Evolutionary conservation across 202 grass and related monocot genomes (phyloP).

Genomic region (Schoenoplectus tabernaemontani): DNA sequence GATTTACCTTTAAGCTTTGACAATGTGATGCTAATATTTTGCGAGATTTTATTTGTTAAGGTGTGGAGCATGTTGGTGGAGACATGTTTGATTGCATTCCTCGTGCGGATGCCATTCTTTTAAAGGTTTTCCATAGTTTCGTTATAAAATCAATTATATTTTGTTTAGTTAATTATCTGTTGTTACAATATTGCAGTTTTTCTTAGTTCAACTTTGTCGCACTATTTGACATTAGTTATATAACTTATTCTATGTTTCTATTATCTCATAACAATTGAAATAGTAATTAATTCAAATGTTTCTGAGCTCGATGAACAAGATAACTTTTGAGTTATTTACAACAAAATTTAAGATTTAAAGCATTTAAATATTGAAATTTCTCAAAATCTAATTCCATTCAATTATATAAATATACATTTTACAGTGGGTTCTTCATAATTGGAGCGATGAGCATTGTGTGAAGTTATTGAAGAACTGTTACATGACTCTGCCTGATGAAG

Average conservation of each 20-base stretch:
- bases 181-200: too few species aligned
- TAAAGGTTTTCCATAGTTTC: not conserved
- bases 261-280: too few species aligned
- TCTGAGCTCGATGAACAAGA: too few species aligned
- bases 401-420: not conserved
- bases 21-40: not conserved
- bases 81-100: not conserved
- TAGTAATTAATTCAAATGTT: too few species aligned
- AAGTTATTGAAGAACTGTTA: constrained; percentile 37
- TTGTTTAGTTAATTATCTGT: not conserved
- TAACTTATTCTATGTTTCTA: too few species aligned
- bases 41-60: not conserved
- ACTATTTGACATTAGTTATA: too few species aligned
- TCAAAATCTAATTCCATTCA: not conserved
- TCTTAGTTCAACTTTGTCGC: too few species aligned
- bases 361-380: not conserved
- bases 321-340: too few species aligned
- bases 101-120: not conserved
- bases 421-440: constrained; percentile 28
- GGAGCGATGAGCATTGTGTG: constrained; percentile 23
- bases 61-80: not conserved
- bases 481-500: constrained; percentile 4
- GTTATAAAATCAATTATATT: not conserved
- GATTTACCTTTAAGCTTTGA: not conserved
- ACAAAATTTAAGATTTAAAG: not conserved